Percentiles rank a stretch among this genome's conserved stretches.
Conservation (phyloP, 768 basidiomycete genomes). For the Kwoniella dejecticola region DNA sequence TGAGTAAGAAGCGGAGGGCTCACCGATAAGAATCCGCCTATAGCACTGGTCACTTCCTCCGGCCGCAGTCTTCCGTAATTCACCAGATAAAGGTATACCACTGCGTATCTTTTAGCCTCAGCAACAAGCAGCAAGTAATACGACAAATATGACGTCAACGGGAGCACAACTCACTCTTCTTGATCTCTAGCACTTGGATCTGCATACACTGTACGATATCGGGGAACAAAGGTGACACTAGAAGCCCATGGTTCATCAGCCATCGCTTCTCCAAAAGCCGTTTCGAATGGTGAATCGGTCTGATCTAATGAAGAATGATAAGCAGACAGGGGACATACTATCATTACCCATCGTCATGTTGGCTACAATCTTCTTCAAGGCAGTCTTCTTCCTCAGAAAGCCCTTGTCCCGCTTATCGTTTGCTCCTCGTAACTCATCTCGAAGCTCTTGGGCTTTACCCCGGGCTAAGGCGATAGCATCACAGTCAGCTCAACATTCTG, state of each 20-base stretch:
- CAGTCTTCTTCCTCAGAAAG: slow-evolving; percentile 85
- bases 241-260: too few relatives aligned
- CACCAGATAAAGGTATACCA: slow-evolving; percentile 96
- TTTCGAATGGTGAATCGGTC: too few relatives aligned
- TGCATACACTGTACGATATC: slow-evolving; percentile 93
- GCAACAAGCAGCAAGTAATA: not conserved
- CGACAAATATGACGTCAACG: not conserved
- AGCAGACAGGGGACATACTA: slow-evolving; percentile 64
- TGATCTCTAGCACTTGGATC: slow-evolving; percentile 95
- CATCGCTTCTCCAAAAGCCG: too few relatives aligned
- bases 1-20: slow-evolving; percentile 26
- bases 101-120: too few relatives aligned
- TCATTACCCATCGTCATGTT: slow-evolving; percentile 99
- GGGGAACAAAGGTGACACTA: slow-evolving; percentile 92
- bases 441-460: slow-evolving; percentile 68
- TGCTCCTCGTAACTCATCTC: slow-evolving; percentile 84
- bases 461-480: too few relatives aligned
- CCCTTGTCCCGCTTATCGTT: slow-evolving; percentile 93
- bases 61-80: slow-evolving; percentile 94
- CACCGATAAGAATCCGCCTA: slow-evolving; percentile 86
- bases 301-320: not conserved
- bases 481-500: too few relatives aligned
- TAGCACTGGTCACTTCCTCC: slow-evolving; percentile 88
- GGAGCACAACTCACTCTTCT: slow-evolving; percentile 76
- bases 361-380: slow-evolving; percentile 95